Evolutionary conservation across 805 yeast genomes (phyloP), one percentile per base, ranked within the genome.

Genomic region (Myxozyma sirexii): DNA sequence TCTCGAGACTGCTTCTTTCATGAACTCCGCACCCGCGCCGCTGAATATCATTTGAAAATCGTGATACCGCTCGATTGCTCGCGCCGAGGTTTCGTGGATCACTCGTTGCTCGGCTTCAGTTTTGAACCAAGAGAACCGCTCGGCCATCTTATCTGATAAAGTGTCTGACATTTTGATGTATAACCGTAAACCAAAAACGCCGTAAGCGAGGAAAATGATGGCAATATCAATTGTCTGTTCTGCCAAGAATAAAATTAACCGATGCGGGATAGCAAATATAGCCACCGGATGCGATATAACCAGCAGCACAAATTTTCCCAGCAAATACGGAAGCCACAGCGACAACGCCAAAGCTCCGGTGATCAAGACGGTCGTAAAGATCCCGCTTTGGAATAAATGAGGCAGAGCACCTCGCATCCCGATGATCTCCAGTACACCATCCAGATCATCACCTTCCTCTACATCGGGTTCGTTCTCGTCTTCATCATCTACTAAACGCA

Each of bases 371-470:
- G 48, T 52, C 5, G 66, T 56, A 57, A 69, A 57, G 31, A 66
- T 23, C 31, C 61, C 54, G 58, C 66, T 62, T 17, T 62, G 63
- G 15, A 71, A 60, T 17, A 71, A 54, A 0, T 59, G 52, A 15
- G 59, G 45, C 8, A 68, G 33, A 4, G 68, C 71, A 7, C 69
- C 70, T 3, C 68, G 64, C 42, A 67, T 47, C 13, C 70, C 72
- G 13, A 70, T 53, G n/a, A 71, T 59, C 17, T 71, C 73, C 21
- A 69, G 53, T 10, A 71, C 52, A 3, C 72, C 75, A 19, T 67
- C 72, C 15, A 62, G 57, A 19, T 64, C 72, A 19, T 70, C 72
- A 13, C 54, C 69, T 2, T 60, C 69, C 26, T 48, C 53, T 6
- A 35, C 43, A 13, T 48, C 51, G 12, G 33, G 41, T 24, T 68